These are phyloP conservation scores for Trichosporon asahii DNA, from an alignment of 1,284 basidiomycete genomes.

Conservation along the genomic window DNA sequence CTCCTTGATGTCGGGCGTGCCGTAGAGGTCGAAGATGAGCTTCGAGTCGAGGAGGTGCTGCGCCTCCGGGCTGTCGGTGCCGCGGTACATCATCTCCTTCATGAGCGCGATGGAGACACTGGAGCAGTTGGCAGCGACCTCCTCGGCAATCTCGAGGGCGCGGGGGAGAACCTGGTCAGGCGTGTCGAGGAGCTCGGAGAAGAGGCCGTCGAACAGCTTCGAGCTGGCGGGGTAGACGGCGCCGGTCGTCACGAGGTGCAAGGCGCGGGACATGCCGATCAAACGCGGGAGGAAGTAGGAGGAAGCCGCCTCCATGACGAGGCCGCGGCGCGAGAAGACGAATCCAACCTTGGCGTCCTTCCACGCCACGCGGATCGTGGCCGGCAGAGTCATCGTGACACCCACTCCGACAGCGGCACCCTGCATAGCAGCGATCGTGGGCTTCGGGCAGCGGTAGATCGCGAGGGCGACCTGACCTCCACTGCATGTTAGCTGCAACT, in stretches of 20 bases:
- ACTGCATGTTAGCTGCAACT: conserved; percentile 11
- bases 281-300: conserved; percentile 25
- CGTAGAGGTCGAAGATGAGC: conserved; percentile 18
- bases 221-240: conserved; percentile 15
- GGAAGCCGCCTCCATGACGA: conserved; percentile 23
- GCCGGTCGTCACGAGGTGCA: conserved; percentile 22
- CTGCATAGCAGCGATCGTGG: conserved; percentile 22
- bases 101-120: conserved; percentile 16
- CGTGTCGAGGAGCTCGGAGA: conserved; percentile 20
- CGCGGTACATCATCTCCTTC: conserved; percentile 20
- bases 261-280: conserved; percentile 12
- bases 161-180: conserved; percentile 19
- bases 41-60: conserved; percentile 27
- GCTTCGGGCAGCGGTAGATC: conserved; percentile 24
- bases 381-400: conserved; percentile 25
- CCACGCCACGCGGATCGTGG: conserved; percentile 23
- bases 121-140: conserved; percentile 18
- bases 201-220: conserved; percentile 18
- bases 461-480: conserved; percentile 21
- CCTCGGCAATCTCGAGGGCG: conserved; percentile 19
- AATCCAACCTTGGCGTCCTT: conserved; percentile 24
- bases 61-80: conserved; percentile 16
- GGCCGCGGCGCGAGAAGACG: conserved; percentile 24
- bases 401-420: conserved; percentile 24
- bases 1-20: conserved; percentile 20